A percentile compares a stretch with the other conserved stretches of the same genome.
Evolutionary conservation across 768 basidiomycete species (phyloP).

Genomic region (Gloeopeniophorella convolvens): DNA sequence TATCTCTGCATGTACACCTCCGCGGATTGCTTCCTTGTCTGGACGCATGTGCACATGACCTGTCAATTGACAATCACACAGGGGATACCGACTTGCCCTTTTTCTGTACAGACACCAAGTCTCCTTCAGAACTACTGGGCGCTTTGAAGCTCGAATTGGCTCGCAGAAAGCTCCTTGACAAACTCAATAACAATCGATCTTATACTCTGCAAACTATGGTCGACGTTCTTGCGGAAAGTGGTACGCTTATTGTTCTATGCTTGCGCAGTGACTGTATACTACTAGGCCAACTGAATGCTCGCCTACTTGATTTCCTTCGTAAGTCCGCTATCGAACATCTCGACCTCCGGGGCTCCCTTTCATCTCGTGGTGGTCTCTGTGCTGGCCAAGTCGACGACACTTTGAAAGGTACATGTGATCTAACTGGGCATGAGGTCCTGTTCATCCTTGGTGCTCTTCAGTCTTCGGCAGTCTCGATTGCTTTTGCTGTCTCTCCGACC

Average conservation of each 20-base stretch:
- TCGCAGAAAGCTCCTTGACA: neutral
- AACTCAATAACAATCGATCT: neutral
- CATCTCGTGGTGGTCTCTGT: conserved; percentile 22
- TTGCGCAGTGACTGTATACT: neutral
- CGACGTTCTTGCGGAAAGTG: neutral
- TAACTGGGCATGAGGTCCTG: too few relatives aligned
- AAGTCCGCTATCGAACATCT: conserved; percentile 39
- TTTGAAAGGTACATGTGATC: conserved; percentile 3
- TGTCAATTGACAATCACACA: too few relatives aligned
- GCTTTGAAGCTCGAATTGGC: neutral
- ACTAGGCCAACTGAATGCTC: conserved; percentile 43
- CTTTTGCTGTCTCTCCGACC: neutral
- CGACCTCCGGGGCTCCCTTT: conserved; percentile 36
- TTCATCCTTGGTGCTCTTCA: conserved; percentile 23
- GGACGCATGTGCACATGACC: too few relatives aligned
- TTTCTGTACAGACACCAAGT: neutral
- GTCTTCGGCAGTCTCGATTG: neutral
- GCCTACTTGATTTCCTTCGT: conserved; percentile 39
- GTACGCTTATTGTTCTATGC: neutral
- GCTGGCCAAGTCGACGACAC: neutral
- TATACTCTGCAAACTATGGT: neutral
- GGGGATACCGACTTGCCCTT: too few relatives aligned
- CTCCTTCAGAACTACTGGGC: neutral
- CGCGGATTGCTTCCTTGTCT: too few relatives aligned
- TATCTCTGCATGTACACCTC: too few relatives aligned